These are phyloP conservation scores for Cercospora brassicicola DNA, from an alignment of 2,329 filamentous ascomycete genomes.

Conservation along the genomic window DNA sequence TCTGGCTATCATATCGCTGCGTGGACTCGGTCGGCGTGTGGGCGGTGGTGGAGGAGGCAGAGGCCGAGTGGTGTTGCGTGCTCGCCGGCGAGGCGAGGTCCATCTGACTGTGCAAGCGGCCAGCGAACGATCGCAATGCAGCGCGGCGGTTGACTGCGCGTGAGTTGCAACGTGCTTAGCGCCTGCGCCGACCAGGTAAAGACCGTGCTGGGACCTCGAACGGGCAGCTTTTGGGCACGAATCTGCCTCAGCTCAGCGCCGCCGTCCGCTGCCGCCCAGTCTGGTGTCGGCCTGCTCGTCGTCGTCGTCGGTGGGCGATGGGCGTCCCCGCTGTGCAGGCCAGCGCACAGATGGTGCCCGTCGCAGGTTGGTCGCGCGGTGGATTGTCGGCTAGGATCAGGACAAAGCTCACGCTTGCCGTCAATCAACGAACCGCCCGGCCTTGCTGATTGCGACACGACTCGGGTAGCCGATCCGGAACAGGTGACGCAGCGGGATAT, in stretches of 20 bases:
- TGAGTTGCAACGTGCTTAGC: background rate
- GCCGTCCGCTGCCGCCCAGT: background rate
- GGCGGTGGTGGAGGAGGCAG: background rate
- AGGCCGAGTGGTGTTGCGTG: background rate
- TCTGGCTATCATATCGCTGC: conserved; percentile 11
- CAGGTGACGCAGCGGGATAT: background rate
- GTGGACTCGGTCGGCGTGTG: background rate
- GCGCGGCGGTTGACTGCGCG: conserved; percentile 6
- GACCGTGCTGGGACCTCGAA: background rate
- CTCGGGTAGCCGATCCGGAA: background rate
- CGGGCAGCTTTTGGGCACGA: background rate
- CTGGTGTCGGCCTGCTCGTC: background rate
- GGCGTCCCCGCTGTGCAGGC: background rate
- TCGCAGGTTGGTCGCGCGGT: conserved; percentile 1
- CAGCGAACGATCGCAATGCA: background rate
- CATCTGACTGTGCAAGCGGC: background rate
- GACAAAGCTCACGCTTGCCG: conserved; percentile 2
- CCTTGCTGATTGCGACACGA: background rate
- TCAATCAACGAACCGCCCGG: background rate
- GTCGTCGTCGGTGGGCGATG: background rate
- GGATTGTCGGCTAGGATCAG: conserved; percentile 3
- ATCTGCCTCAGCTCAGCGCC: background rate
- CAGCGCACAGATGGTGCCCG: background rate
- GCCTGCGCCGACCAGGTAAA: background rate
- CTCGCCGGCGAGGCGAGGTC: conserved; percentile 9